Evolutionary conservation across 495 filamentous ascomycete genomes (phyloP), one percentile per base, ranked within the genome.

Genomic region (Haplographium delicatum): DNA sequence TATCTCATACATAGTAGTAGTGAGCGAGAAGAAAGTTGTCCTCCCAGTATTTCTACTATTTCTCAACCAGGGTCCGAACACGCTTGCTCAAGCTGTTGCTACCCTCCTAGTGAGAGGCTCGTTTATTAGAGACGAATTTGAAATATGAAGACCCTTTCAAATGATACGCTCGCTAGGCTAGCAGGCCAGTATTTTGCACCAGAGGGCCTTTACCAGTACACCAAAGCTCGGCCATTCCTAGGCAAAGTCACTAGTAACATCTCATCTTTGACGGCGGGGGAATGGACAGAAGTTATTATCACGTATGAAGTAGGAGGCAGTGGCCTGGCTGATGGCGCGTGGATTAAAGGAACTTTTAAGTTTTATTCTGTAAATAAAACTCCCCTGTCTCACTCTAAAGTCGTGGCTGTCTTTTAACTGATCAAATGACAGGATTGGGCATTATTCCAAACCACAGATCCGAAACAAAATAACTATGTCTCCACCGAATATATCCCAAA

Each of bases 331-430:
- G 61, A 63, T 35, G 61, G 61, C 10, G 61, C 58, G 16, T 63
- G 61, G 61, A 61, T 63, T 16, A 63, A 63, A 47, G 61, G 47
- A 1, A 63, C 61, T 16, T 63, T 63, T 51, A 63, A 63, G 37
- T 63, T 63, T 25, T 63, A 63, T 44, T 63, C 61, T 25, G 45
- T 35, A 37, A 38, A 33, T 37, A 18, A 18, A 7, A 1, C 18
- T 38, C 8, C 3, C n/a, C 7, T 22, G 3, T 8, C 3, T 4
- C 26, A n/a, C 11, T 13, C 9, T 22, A 20, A 5, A 13, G 4
- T 13, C 3, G 4, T 3, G 4, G 4, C 13, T 11, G 3, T 4
- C 3, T 4, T 13, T 35, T 4, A 35, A 4, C 18, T 16, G 10
- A 3, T 16, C 4, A 19, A 15, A 4, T 25, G 18, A 11, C 3